Percentiles rank a stretch among this genome's conserved stretches.
These are phyloP conservation scores for Cystobasidiaceae sp. DNA, from an alignment of 1,284 basidiomycete genomes.

Conservation along the genomic window DNA sequence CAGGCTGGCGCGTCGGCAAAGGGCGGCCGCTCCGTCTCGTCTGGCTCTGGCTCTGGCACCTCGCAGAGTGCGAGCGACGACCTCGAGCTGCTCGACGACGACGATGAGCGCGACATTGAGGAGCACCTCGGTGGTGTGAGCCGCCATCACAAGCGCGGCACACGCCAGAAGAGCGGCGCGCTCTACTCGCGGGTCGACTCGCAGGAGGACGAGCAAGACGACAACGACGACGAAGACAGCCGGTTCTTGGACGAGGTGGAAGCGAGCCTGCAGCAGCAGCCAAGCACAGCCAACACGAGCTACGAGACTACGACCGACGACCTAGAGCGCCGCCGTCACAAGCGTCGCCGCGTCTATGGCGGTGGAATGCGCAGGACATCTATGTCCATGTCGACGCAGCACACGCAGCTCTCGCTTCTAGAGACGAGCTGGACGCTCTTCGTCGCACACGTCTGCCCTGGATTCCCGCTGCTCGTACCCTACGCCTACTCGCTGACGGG, in stretches of 20 bases:
- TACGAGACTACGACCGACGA: background rate
- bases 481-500: slow-evolving; percentile 39
- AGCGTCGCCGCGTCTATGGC: slow-evolving; percentile 22
- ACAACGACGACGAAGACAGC: background rate
- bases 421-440: slow-evolving; percentile 11
- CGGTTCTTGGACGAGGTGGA: slow-evolving; percentile 15
- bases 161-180: background rate
- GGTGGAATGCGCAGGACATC: slow-evolving; percentile 4
- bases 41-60: background rate
- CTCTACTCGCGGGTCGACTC: slow-evolving; percentile 15
- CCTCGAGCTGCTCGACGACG: slow-evolving; percentile 11
- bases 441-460: slow-evolving; percentile 7
- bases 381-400: background rate
- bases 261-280: background rate
- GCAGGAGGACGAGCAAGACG: slow-evolving; percentile 12
- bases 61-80: slow-evolving; percentile 1
- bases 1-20: slow-evolving; percentile 34
- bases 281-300: background rate
- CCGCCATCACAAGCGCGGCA: background rate
- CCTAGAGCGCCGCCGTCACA: background rate
- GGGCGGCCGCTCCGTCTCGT: slow-evolving; percentile 34
- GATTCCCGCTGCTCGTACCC: slow-evolving; percentile 39
- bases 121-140: background rate
- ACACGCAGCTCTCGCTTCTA: slow-evolving; percentile 3
- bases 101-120: background rate